Percentiles rank a stretch among this genome's conserved stretches.
phyloP scores from a whole-genome alignment of 1,139 yeast genomes.

The Taphrina sp. region DNA sequence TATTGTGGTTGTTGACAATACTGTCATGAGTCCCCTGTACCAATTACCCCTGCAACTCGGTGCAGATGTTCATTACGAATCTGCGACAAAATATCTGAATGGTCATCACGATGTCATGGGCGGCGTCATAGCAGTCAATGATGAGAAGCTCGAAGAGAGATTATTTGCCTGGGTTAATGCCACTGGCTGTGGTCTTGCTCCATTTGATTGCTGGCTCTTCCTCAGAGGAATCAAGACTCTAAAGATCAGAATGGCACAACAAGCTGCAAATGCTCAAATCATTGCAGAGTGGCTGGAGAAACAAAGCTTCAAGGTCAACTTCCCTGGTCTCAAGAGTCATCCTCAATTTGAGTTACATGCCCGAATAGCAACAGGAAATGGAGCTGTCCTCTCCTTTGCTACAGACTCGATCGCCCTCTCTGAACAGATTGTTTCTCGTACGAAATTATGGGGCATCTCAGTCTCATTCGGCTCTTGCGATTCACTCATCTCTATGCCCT shows the following conservation, averaged over 20 bases:
- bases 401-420: slow-evolving; percentile 70
- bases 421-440: slow-evolving; percentile 70
- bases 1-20: slow-evolving; percentile 80
- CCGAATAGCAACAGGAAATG: slow-evolving; percentile 77
- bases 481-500: slow-evolving; percentile 78
- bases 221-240: slow-evolving; percentile 89
- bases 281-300: slow-evolving; percentile 66
- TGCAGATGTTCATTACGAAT: slow-evolving; percentile 83
- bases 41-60: slow-evolving; percentile 84
- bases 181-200: slow-evolving; percentile 83
- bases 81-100: slow-evolving; percentile 86
- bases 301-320: slow-evolving; percentile 66
- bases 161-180: slow-evolving; percentile 82
- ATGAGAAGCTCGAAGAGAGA: slow-evolving; percentile 58
- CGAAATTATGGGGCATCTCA: slow-evolving; percentile 79
- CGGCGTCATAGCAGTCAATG: slow-evolving; percentile 77
- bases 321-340: slow-evolving; percentile 75
- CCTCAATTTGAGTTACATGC: slow-evolving; percentile 72
- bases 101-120: slow-evolving; percentile 92
- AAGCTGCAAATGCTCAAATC: slow-evolving; percentile 62
- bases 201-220: slow-evolving; percentile 89
- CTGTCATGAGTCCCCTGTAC: slow-evolving; percentile 89
- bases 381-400: slow-evolving; percentile 85
- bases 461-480: slow-evolving; percentile 94
- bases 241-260: slow-evolving; percentile 74